Percentiles rank a stretch among this genome's conserved stretches.
These are phyloP conservation scores for Ascochyta pisi DNA, from an alignment of 2,329 filamentous ascomycete species.

Conservation along the genomic window DNA sequence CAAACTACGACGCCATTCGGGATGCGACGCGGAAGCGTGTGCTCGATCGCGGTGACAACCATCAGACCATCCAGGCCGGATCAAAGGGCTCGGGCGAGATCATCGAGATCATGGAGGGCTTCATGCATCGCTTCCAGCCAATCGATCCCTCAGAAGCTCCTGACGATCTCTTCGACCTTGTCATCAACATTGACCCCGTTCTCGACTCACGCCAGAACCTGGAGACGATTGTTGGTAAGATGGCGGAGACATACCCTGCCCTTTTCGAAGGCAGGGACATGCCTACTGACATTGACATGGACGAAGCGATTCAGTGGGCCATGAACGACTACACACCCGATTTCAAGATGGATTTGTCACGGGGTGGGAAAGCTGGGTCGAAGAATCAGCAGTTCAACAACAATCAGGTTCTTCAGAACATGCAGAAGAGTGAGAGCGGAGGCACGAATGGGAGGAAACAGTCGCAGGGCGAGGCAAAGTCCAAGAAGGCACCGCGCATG, in stretches of 20 bases:
- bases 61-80: slow-evolving; percentile 94
- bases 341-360: slow-evolving; percentile 76
- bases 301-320: slow-evolving; percentile 77
- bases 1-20: slow-evolving; percentile 73
- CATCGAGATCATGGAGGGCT: slow-evolving; percentile 92
- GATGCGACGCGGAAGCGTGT: slow-evolving; percentile 79
- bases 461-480: slow-evolving; percentile 48
- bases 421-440: slow-evolving; percentile 37
- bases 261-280: slow-evolving; percentile 68
- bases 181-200: slow-evolving; percentile 84
- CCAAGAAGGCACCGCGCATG: slow-evolving; percentile 59
- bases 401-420: slow-evolving; percentile 41
- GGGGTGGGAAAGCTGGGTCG: slow-evolving; percentile 39
- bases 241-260: slow-evolving; percentile 80
- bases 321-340: slow-evolving; percentile 79
- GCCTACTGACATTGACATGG: slow-evolving; percentile 76
- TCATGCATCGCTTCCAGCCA: slow-evolving; percentile 84
- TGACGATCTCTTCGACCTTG: slow-evolving; percentile 80
- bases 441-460: slow-evolving; percentile 18
- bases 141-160: slow-evolving; percentile 71
- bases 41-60: slow-evolving; percentile 87
- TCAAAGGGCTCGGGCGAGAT: slow-evolving; percentile 76
- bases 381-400: slow-evolving; percentile 43
- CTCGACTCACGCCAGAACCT: slow-evolving; percentile 83
- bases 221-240: slow-evolving; percentile 74